Evolutionary conservation across 768 basidiomycete species (phyloP).

Genomic region (Sarcomyxa edulis): DNA sequence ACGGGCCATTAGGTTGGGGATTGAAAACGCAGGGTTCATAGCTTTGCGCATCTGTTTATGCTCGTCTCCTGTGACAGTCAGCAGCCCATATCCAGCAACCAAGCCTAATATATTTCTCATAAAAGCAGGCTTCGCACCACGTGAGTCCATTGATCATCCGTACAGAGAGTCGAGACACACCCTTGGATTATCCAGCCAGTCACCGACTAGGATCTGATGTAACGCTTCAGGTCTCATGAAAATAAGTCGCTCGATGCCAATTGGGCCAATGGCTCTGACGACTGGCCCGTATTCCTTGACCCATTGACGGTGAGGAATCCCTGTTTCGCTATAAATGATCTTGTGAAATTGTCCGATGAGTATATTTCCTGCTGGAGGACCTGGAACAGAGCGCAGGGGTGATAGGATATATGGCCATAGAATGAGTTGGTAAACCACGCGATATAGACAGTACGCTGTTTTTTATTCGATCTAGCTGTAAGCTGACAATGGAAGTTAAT

Average conservation of each 20-base stretch:
- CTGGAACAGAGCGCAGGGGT: conserved; percentile 31
- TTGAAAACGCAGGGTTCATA: conserved; percentile 49
- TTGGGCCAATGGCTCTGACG: conserved; percentile 37
- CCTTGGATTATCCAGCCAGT: conserved; percentile 42
- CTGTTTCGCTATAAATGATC: conserved; percentile 33
- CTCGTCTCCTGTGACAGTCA: conserved; percentile 43
- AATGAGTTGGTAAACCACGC: conserved; percentile 25
- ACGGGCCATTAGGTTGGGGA: conserved; percentile 35
- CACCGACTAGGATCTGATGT: conserved; percentile 36
- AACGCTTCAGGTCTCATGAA: conserved; percentile 39
- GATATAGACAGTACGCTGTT: conserved; percentile 9
- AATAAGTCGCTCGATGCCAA: conserved; percentile 41
- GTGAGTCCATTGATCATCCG: too few species aligned
- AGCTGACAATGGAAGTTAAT: too few species aligned
- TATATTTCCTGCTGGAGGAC: conserved; percentile 26
- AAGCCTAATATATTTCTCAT: conserved; percentile 36
- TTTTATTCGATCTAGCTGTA: too few species aligned
- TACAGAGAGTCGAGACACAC: conserved; percentile 15
- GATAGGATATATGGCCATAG: conserved; percentile 30
- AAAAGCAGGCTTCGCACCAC: conserved; percentile 30
- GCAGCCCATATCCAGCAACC: conserved; percentile 38
- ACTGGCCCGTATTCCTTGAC: conserved; percentile 38
- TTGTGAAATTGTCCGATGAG: conserved; percentile 32
- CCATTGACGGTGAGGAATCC: conserved; percentile 41
- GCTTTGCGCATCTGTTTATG: conserved; percentile 45